Base-by-base conservation (phyloP, 192 early-diverging fungal species). In the Funneliformis mosseae region DNA sequence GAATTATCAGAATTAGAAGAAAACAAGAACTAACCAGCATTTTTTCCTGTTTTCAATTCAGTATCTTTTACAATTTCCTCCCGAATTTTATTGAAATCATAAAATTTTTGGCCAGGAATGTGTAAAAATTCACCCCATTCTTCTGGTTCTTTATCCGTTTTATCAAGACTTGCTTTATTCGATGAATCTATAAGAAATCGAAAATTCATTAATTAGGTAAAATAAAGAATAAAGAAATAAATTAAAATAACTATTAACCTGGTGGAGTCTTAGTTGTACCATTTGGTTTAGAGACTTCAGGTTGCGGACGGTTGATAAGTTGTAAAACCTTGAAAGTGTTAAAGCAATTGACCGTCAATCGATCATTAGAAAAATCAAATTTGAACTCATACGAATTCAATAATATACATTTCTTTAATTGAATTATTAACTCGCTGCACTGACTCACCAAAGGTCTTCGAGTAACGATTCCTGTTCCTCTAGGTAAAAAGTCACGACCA, bases 81-180 rank as follows among this genome's bases (percentile, higher is more conserved):
- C 66, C 98, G 91, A 83, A 99, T 99, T 83, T 99, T 94, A 85
- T 96, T 87, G 87, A 99, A 99, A 86, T 98, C 90, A 64, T 87
- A 91, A 81, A 98, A 99, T 89, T 98, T 97, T 83, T 95, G 94
- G 9, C 97, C 97, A 3, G 98, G 98, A 78, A 96, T 85, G 84
- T 99, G 98, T 78, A 99, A 85, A 83, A 99, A 99, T 85, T 99
- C 98, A 59, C 98, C 98, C 97, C 97, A 99, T 85, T 99, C 98
- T 60, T 96, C 90, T 8, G 82, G 45, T 45, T 84, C 82, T 62
- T 89, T 85, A 75, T 94, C 92, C 39, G 91, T 88, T 25, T 85
- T 82, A 64, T 42, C 74, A 28, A 64, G 72, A 23, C 61, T 74
- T 28, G 7, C 8, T 7, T 0, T 42, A 27, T 42, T 16, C 38